phyloP scores from a whole-genome alignment of 495 filamentous ascomycete species.

The Penicillium turbatum region DNA sequence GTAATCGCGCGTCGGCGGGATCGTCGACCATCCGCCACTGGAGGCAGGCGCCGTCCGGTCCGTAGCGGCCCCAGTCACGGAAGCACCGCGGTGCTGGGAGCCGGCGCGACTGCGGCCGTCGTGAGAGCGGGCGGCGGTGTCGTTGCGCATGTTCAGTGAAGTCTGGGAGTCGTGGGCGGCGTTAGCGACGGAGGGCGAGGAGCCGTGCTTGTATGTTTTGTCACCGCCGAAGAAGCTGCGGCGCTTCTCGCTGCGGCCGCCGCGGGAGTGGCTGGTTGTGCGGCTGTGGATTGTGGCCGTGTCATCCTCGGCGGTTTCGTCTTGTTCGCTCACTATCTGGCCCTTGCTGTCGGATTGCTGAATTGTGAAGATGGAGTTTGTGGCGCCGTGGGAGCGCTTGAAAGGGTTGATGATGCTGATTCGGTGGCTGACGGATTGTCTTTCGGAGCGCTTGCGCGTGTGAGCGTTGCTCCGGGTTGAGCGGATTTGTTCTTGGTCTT shows the following conservation, averaged over 20 bases:
- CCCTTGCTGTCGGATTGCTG: slow-evolving; percentile 26
- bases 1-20: slow-evolving; percentile 38
- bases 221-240: slow-evolving; percentile 43
- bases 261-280: slow-evolving; percentile 37
- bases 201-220: slow-evolving; percentile 34
- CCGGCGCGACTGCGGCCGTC: slow-evolving; percentile 32
- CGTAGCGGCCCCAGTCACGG: slow-evolving; percentile 19
- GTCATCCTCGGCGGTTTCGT: slow-evolving; percentile 35
- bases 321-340: slow-evolving; percentile 22
- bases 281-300: slow-evolving; percentile 44
- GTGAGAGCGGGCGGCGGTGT: slow-evolving; percentile 30
- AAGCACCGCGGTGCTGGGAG: slow-evolving; percentile 29
- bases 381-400: slow-evolving; percentile 38
- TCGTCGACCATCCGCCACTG: slow-evolving; percentile 38
- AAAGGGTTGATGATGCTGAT: slow-evolving; percentile 50
- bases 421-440: slow-evolving; percentile 43
- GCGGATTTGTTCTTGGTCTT: slow-evolving; percentile 39
- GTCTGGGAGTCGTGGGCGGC: slow-evolving; percentile 25
- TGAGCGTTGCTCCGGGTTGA: slow-evolving; percentile 29
- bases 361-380: slow-evolving; percentile 36
- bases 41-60: slow-evolving; percentile 22
- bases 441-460: slow-evolving; percentile 33
- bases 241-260: slow-evolving; percentile 36
- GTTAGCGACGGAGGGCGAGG: slow-evolving; percentile 32
- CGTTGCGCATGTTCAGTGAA: slow-evolving; percentile 27